Percentiles rank a stretch among this genome's conserved stretches.
These are phyloP conservation scores for Bryopsis sp. DNA, from an alignment of 139 green algal species.

Conservation along the genomic window DNA sequence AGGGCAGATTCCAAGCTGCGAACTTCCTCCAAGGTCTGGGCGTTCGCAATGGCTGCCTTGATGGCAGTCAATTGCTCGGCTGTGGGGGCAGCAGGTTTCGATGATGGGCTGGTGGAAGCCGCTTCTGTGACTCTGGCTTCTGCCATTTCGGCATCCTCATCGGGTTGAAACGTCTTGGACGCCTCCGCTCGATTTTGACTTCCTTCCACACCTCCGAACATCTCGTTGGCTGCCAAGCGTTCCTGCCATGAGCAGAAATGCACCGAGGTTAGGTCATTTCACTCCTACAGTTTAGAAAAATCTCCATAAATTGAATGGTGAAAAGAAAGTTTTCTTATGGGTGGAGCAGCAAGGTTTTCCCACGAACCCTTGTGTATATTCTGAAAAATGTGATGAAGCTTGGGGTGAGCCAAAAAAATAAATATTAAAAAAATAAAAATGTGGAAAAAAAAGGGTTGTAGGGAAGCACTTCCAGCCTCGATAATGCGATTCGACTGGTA, in stretches of 20 bases:
- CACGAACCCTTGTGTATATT: too few species aligned
- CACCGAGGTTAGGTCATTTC: too few species aligned
- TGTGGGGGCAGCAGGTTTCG: constrained; percentile 35
- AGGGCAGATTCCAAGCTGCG: constrained; percentile 71
- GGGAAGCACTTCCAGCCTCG: neutral
- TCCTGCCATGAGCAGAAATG: too few species aligned
- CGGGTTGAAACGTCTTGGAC: neutral
- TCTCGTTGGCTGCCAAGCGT: too few species aligned
- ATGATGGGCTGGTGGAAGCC: too few species aligned
- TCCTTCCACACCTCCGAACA: too few species aligned
- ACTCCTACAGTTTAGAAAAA: neutral
- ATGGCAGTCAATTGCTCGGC: constrained; percentile 74
- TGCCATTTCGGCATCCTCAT: constrained; percentile 5
- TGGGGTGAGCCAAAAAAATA: too few species aligned
- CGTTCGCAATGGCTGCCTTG: constrained; percentile 81
- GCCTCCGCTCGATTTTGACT: neutral
- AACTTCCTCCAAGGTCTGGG: constrained; percentile 85
- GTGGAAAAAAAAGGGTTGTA: neutral
- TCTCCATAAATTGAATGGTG: neutral
- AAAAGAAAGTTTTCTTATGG: too few species aligned
- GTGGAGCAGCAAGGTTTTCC: too few species aligned
- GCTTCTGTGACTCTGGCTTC: neutral
- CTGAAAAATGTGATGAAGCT: too few species aligned
- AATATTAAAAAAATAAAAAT: too few species aligned
- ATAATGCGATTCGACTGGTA: neutral